A percentile compares a stretch with the other conserved stretches of the same genome.
phyloP scores from a whole-genome alignment of 768 basidiomycete species.

The Lactifluus hygrophoroides region DNA sequence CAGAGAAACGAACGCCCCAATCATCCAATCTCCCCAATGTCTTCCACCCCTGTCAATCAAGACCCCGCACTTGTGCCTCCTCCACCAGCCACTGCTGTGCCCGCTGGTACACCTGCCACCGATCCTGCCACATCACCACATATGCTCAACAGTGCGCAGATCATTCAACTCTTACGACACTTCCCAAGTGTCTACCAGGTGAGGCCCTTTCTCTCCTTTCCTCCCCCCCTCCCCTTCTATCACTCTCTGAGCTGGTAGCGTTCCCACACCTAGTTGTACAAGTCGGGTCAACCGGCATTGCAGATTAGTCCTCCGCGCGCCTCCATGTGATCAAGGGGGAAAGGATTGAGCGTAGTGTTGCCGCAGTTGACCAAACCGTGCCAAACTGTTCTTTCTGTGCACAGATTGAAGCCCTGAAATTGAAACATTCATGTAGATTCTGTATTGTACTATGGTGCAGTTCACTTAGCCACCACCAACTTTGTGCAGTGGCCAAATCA shows the following conservation, averaged over 20 bases:
- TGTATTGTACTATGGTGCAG: no score
- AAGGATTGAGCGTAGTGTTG: no score
- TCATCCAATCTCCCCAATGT: constrained; percentile 3
- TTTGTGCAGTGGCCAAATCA: no score
- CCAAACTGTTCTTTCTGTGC: no score
- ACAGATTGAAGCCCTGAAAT: no score
- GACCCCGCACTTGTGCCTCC: constrained; percentile 10
- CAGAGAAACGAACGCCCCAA: background rate
- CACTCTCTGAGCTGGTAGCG: background rate
- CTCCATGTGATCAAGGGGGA: constrained; percentile 16
- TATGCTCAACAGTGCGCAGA: constrained; percentile 8
- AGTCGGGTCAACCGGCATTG: background rate
- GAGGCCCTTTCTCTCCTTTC: background rate
- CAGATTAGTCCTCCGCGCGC: background rate
- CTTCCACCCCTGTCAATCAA: constrained; percentile 7
- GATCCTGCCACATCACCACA: constrained; percentile 3
- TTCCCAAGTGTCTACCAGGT: constrained; percentile 16
- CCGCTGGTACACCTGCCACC: background rate
- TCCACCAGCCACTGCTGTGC: background rate
- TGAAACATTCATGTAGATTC: no score
- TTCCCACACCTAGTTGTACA: background rate
- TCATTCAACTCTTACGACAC: constrained; percentile 14
- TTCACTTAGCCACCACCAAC: no score
- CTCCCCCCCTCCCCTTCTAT: background rate
- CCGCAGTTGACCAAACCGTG: no score